Percentiles rank a stretch among this genome's conserved stretches.
Conservation (phyloP, 1,284 basidiomycete species). For the Ustilago tritici region DNA sequence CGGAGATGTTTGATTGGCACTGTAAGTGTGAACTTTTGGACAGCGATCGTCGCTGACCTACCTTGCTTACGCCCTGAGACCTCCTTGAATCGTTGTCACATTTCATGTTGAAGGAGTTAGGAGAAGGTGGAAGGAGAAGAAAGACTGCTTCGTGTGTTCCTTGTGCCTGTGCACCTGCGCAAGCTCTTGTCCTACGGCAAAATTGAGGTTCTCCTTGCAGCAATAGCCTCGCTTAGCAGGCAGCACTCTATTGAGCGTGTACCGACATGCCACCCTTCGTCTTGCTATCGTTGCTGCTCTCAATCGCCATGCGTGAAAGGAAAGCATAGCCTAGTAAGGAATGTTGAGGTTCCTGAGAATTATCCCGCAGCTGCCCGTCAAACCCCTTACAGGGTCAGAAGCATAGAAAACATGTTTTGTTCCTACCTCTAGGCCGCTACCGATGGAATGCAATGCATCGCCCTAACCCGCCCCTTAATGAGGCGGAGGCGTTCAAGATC, state of each 20-base stretch:
- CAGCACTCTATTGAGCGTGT: neutral
- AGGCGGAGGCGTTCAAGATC: neutral
- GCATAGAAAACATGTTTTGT: constrained; percentile 2
- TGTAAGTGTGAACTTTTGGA: neutral
- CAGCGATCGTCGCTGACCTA: neutral
- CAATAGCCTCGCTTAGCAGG: neutral
- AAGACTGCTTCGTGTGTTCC: neutral
- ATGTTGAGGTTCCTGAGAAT: neutral
- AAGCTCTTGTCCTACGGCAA: neutral
- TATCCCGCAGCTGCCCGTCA: neutral
- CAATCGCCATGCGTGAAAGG: neutral
- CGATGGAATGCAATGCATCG: neutral
- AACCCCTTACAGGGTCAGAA: neutral
- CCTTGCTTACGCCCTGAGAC: neutral
- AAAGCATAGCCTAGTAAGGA: no score
- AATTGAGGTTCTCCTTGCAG: neutral
- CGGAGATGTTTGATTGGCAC: neutral
- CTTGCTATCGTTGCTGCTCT: neutral
- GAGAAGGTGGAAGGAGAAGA: neutral
- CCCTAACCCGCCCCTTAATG: neutral
- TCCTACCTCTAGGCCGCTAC: neutral
- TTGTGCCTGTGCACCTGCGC: neutral
- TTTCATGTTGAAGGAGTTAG: neutral
- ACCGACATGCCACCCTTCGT: no score
- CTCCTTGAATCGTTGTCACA: neutral